phyloP scores from a whole-genome alignment of 805 yeast species.

The Suhomyces vadensis region DNA sequence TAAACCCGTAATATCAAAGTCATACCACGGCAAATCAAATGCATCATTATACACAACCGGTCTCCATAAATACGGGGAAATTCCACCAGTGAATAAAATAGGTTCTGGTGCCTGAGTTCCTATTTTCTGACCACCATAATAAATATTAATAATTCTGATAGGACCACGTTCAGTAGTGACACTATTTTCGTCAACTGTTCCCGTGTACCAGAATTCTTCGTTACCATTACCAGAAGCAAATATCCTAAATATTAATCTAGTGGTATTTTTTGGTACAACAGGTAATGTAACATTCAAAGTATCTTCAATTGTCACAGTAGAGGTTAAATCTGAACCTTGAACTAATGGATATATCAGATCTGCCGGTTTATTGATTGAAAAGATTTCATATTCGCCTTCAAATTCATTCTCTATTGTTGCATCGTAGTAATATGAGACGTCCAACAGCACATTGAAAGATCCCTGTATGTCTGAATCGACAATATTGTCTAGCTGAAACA shows the following conservation, averaged over 20 bases:
- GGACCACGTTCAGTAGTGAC: constrained; percentile 64
- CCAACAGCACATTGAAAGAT: constrained; percentile 52
- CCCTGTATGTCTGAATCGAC: constrained; percentile 58
- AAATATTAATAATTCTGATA: constrained; percentile 63
- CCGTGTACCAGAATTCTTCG: constrained; percentile 84
- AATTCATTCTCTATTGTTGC: constrained; percentile 4
- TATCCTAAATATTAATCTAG: constrained; percentile 57
- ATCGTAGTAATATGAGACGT: constrained; percentile 49
- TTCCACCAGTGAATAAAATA: constrained; percentile 79
- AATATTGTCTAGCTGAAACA: constrained; percentile 67
- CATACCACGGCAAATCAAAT: constrained; percentile 70
- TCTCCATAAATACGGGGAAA: constrained; percentile 77
- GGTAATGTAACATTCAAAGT: constrained; percentile 58
- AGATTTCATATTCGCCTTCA: constrained; percentile 15
- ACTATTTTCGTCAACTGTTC: constrained; percentile 52
- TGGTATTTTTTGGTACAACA: constrained; percentile 52
- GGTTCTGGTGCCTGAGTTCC: constrained; percentile 70
- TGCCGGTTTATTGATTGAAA: constrained; percentile 38
- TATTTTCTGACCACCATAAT: constrained; percentile 56
- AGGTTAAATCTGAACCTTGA: background rate
- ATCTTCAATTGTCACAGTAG: constrained; percentile 31
- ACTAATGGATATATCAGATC: constrained; percentile 42
- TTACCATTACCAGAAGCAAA: constrained; percentile 73
- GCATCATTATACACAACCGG: constrained; percentile 75
- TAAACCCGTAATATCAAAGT: constrained; percentile 67